Percentiles rank a stretch among this genome's conserved stretches.
These are phyloP conservation scores for Candida namnaoensis DNA, from an alignment of 805 yeast species.

Conservation along the genomic window DNA sequence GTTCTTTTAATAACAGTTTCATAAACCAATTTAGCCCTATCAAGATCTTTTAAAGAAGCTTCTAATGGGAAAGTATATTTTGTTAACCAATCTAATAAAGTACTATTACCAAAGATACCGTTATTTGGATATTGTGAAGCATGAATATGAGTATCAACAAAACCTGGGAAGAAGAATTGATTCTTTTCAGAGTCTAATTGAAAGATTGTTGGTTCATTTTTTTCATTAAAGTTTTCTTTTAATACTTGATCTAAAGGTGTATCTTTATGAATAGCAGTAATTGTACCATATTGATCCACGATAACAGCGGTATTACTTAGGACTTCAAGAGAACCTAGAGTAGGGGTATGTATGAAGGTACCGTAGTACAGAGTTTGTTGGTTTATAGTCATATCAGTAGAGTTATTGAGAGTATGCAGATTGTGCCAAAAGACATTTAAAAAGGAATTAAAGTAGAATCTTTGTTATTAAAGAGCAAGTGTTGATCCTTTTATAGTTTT, in stretches of 20 bases:
- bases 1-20: conserved; percentile 61
- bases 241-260: conserved; percentile 19
- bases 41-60: conserved; percentile 45
- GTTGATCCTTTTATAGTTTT: too few relatives aligned
- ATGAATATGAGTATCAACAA: conserved; percentile 76
- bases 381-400: background rate
- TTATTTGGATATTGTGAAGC: conserved; percentile 79
- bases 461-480: too few relatives aligned
- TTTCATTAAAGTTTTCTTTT: conserved; percentile 9
- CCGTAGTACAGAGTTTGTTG: conserved; percentile 46
- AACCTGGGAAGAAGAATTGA: conserved; percentile 73
- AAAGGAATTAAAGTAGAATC: too few relatives aligned
- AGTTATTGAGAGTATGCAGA: too few relatives aligned
- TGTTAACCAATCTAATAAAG: conserved; percentile 83
- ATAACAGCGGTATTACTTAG: conserved; percentile 51
- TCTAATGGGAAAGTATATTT: conserved; percentile 89
- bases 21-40: conserved; percentile 56
- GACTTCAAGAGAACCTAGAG: conserved; percentile 46
- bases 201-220: conserved; percentile 22
- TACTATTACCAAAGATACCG: conserved; percentile 79
- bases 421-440: too few relatives aligned
- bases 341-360: conserved; percentile 67
- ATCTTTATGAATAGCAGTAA: conserved; percentile 18
- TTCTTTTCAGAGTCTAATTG: conserved; percentile 26
- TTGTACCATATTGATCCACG: conserved; percentile 40